Base-by-base conservation (phyloP, 495 filamentous ascomycete genomes). In the Aspergillus cavernicola region DNA sequence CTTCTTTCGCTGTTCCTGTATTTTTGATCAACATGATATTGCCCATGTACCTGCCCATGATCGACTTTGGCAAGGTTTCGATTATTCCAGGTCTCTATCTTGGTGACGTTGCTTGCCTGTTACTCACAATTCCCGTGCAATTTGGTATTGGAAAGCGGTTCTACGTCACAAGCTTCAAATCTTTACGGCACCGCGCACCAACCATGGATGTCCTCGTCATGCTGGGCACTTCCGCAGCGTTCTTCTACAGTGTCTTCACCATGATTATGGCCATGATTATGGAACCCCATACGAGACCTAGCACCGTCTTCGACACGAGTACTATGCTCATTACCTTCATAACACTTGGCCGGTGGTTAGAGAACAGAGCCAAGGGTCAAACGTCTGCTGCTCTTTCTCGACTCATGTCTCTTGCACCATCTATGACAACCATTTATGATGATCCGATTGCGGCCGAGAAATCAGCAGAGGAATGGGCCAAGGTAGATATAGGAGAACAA, bases 291-390 rank as follows among this genome's bases (percentile, higher is more conserved):
- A 78, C 74, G 7, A 79, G 85, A 18, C 93, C 93, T 2, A 83
- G 81, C 49, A 96, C 89, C 6, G 86, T 97, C 3, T 99, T 97
- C 57, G 93, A 99, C 58, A 99, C 93, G 0, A 96, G 91, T 66
- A 97, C 90, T 19, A 99, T 97, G 95, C 81, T 99, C 19, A 96
- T 99, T 64, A 96, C 90, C 0, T 97, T 97, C 68, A 89, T 96
- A 67, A 89, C 89, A 0, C 74, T 99, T 3, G 92, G 93, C 20
- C 84, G 93, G 29, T 97, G 87, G 74, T 67, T 99, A 8, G 93
- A 99, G 67, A 99, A 97, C 59, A 78, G 88, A 12, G 93, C 93
- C 16, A 99, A 99, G 69, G 93, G 93, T 3, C 89, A 97, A 67
- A 99, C 93, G 0, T 96, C 91, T 7, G 93, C 90, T 62, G 93